Conservation (phyloP, 2,329 filamentous ascomycete genomes). For the Chrysoporthe cubensis region DNA sequence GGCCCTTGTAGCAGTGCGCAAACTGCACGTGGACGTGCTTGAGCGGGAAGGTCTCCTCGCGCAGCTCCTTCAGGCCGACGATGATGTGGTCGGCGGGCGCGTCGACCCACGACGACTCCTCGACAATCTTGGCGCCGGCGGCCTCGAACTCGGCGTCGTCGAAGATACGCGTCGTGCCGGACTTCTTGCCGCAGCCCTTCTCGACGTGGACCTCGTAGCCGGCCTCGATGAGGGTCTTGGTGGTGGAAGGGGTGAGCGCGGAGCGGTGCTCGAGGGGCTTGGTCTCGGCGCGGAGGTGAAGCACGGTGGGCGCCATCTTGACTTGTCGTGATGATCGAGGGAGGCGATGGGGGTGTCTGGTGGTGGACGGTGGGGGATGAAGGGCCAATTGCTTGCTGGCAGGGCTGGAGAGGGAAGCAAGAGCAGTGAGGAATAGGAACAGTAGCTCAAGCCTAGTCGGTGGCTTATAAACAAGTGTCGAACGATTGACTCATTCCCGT, state of each 20-base stretch:
- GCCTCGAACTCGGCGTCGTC: slow-evolving; percentile 64
- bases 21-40: slow-evolving; percentile 76
- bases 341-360: not conserved
- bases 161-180: slow-evolving; percentile 67
- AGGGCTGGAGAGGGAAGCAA: not conserved
- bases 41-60: slow-evolving; percentile 71
- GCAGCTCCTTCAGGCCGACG: slow-evolving; percentile 77
- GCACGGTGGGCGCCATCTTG: slow-evolving; percentile 42
- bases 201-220: slow-evolving; percentile 73
- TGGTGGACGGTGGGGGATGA: not conserved
- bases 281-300: slow-evolving; percentile 62
- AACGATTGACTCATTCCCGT: slow-evolving; percentile 19
- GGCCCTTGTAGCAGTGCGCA: slow-evolving; percentile 76
- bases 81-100: slow-evolving; percentile 72
- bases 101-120: slow-evolving; percentile 68
- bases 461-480: slow-evolving; percentile 6
- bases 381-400: slow-evolving; percentile 16
- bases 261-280: slow-evolving; percentile 62
- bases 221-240: slow-evolving; percentile 66
- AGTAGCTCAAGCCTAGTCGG: not conserved
- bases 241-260: slow-evolving; percentile 42
- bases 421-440: not conserved
- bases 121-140: slow-evolving; percentile 67
- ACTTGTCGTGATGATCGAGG: not conserved
- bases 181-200: slow-evolving; percentile 40